Conservation (phyloP, 768 basidiomycete species). For the Tephrocybe sp. region DNA sequence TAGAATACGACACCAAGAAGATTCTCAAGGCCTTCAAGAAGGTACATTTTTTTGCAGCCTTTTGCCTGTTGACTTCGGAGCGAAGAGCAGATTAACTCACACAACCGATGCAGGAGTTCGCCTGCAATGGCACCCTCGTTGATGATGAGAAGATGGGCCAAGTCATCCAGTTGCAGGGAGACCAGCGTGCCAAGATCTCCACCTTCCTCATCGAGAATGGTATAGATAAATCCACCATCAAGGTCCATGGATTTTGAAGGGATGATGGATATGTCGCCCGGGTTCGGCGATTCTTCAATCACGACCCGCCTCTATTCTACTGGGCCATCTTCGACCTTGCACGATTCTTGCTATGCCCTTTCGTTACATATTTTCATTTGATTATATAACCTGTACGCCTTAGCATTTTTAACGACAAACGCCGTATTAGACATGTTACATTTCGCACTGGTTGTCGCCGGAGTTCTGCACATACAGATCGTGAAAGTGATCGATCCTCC, state of each 20-base stretch:
- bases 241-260: constrained; percentile 82
- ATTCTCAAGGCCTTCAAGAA: constrained; percentile 99
- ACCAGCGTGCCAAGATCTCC: constrained; percentile 90
- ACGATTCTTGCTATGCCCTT: constrained; percentile 6
- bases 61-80: not conserved
- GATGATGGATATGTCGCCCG: not conserved
- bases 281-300: no score
- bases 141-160: constrained; percentile 94
- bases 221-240: constrained; percentile 73
- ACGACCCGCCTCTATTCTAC: not conserved
- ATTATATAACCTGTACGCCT: constrained; percentile 28
- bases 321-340: not conserved
- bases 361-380: constrained; percentile 16
- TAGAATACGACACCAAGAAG: constrained; percentile 97
- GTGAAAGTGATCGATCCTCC: constrained; percentile 13
- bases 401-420: constrained; percentile 18
- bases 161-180: constrained; percentile 98
- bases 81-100: constrained; percentile 6
- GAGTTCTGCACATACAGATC: constrained; percentile 9
- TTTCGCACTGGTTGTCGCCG: not conserved
- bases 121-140: constrained; percentile 96
- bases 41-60: constrained; percentile 39
- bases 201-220: constrained; percentile 85
- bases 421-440: constrained; percentile 8
- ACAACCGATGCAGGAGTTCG: constrained; percentile 70